Conservation (phyloP, 2,329 filamentous ascomycete genomes). For the Pleomassaria siparia region DNA sequence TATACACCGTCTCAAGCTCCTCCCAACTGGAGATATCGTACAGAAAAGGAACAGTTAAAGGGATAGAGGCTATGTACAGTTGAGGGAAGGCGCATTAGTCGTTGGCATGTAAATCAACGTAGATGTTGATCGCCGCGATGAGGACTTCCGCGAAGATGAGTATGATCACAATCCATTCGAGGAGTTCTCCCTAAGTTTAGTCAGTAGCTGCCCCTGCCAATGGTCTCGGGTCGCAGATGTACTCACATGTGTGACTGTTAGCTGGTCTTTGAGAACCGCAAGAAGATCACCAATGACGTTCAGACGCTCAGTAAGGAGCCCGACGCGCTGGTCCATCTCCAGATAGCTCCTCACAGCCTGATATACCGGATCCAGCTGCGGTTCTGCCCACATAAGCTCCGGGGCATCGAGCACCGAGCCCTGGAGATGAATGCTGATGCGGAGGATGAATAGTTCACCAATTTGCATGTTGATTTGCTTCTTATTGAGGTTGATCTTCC, state of each 20-base stretch:
- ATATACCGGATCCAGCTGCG: constrained; percentile 94
- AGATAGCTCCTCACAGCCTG: constrained; percentile 92
- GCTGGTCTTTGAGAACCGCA: constrained; percentile 90
- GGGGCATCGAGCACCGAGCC: constrained; percentile 95
- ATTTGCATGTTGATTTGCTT: constrained; percentile 99
- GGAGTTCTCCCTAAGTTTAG: constrained; percentile 45
- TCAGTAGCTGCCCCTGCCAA: constrained; percentile 5
- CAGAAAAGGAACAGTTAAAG: constrained; percentile 13
- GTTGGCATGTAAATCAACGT: constrained; percentile 85
- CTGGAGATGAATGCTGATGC: constrained; percentile 97
- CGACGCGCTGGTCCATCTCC: constrained; percentile 96
- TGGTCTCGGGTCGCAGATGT: background rate
- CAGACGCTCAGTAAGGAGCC: constrained; percentile 82
- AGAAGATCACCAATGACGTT: constrained; percentile 92
- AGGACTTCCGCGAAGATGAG: constrained; percentile 95
- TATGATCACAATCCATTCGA: constrained; percentile 74
- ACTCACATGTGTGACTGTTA: constrained; percentile 71
- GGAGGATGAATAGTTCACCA: constrained; percentile 93
- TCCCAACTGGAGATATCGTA: constrained; percentile 16
- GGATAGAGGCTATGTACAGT: constrained; percentile 22
- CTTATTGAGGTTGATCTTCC: constrained; percentile 84
- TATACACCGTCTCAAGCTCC: constrained; percentile 1
- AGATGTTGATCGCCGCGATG: constrained; percentile 89
- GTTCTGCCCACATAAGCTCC: constrained; percentile 98
- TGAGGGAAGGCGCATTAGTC: constrained; percentile 44